Evolutionary conservation across 2,329 filamentous ascomycete species (phyloP).

Genomic region (Ophiostoma perfectum): DNA sequence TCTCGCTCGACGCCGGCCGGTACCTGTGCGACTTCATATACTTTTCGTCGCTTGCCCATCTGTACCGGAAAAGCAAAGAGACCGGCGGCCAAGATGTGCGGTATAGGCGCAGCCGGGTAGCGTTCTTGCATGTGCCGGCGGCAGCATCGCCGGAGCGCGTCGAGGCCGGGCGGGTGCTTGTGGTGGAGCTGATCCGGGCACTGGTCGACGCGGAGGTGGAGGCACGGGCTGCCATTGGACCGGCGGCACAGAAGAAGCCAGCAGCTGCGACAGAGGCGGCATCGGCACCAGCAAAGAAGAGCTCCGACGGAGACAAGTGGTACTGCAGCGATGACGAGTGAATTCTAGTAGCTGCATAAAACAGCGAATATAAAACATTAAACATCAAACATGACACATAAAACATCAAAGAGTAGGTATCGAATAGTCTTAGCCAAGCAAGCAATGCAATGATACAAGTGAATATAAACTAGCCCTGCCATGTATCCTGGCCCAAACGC

Average conservation of each 20-base stretch:
- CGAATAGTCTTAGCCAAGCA: too few relatives aligned
- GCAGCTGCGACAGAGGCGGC: not conserved
- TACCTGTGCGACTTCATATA: conserved; percentile 78
- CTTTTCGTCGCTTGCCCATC: conserved; percentile 60
- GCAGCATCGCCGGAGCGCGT: conserved; percentile 47
- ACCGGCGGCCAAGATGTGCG: not conserved
- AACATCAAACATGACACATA: too few relatives aligned
- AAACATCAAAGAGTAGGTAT: too few relatives aligned
- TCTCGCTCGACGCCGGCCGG: conserved; percentile 65
- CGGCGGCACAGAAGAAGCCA: not conserved
- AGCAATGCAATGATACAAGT: not conserved
- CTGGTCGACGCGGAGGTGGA: conserved; percentile 49
- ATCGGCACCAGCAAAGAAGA: not conserved
- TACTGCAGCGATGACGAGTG: conserved; percentile 3
- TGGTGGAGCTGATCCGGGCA: conserved; percentile 51
- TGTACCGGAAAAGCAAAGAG: conserved; percentile 42
- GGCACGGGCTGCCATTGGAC: not conserved
- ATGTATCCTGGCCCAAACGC: not conserved
- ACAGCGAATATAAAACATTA: not conserved
- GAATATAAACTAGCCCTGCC: not conserved
- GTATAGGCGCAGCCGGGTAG: conserved; percentile 42
- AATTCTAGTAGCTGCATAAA: not conserved
- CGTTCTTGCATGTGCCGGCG: conserved; percentile 69
- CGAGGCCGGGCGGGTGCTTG: conserved; percentile 46
- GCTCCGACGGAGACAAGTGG: conserved; percentile 6